Conservation (phyloP, 2,329 filamentous ascomycete genomes). For the Ascochyta pisi region DNA sequence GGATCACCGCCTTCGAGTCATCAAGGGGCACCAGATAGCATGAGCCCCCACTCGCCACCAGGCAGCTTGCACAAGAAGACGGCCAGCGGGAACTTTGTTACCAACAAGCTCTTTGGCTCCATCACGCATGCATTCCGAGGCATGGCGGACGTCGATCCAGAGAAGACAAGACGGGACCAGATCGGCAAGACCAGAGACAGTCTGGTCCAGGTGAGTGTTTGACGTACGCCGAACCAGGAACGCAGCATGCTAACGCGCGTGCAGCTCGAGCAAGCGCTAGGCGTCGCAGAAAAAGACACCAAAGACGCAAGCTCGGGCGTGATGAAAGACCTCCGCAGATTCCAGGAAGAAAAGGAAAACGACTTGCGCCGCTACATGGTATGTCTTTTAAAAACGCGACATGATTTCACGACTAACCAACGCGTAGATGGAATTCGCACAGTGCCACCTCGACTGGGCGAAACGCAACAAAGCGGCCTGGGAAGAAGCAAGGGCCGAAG, state of each 20-base stretch:
- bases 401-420: not conserved
- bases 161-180: constrained; percentile 87
- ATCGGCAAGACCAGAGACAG: constrained; percentile 96
- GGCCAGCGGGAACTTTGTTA: constrained; percentile 82
- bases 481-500: constrained; percentile 87
- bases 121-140: constrained; percentile 96
- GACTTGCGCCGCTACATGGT: constrained; percentile 97
- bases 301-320: constrained; percentile 90
- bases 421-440: constrained; percentile 82
- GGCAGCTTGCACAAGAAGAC: constrained; percentile 72
- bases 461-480: constrained; percentile 89
- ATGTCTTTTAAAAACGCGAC: constrained; percentile 44
- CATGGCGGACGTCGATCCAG: constrained; percentile 94
- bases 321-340: constrained; percentile 86
- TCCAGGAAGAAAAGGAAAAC: constrained; percentile 94
- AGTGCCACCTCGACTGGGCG: constrained; percentile 93
- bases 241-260: constrained; percentile 24
- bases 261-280: constrained; percentile 88
- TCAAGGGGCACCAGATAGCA: constrained; percentile 67
- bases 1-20: constrained; percentile 67
- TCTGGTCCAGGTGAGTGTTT: constrained; percentile 63
- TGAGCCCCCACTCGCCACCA: constrained; percentile 30
- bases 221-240: not conserved
- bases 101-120: constrained; percentile 90
- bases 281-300: constrained; percentile 88